A percentile compares a stretch with the other conserved stretches of the same genome.
phyloP scores from a whole-genome alignment of 192 early-diverging fungal genomes.

The Backusella mclennaniae region DNA sequence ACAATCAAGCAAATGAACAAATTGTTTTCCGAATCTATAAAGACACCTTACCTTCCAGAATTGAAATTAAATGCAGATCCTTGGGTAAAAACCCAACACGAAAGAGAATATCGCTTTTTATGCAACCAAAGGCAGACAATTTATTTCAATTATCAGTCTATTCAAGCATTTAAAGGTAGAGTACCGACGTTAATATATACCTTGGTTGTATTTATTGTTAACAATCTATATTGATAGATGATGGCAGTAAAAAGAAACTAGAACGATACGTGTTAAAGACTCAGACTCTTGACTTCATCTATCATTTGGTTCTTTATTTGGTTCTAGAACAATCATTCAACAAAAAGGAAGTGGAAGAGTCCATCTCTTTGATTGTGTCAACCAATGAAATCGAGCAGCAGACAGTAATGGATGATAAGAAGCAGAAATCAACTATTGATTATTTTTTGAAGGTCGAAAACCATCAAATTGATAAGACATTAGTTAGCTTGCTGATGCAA shows the following conservation, averaged over 20 bases:
- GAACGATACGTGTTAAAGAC: background rate
- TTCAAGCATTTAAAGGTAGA: background rate
- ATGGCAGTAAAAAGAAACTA: background rate
- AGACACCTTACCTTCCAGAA: background rate
- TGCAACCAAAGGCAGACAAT: background rate
- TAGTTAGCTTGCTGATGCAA: background rate
- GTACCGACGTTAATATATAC: background rate
- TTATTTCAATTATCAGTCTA: background rate
- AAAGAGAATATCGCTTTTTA: background rate
- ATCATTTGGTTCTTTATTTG: background rate
- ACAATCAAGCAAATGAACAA: background rate
- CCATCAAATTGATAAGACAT: background rate
- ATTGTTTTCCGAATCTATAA: background rate
- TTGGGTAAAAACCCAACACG: background rate
- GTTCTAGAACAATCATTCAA: slow-evolving; percentile 9
- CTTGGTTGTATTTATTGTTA: background rate
- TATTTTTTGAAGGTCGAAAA: background rate
- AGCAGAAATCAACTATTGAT: background rate
- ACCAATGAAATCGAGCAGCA: background rate
- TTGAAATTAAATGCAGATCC: background rate
- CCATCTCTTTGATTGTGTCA: background rate
- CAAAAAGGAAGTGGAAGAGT: background rate
- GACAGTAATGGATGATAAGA: background rate
- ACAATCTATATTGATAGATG: background rate
- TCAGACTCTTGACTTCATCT: background rate